These are phyloP conservation scores for Barnettozyma californica DNA, from an alignment of 805 yeast species.

Conservation along the genomic window DNA sequence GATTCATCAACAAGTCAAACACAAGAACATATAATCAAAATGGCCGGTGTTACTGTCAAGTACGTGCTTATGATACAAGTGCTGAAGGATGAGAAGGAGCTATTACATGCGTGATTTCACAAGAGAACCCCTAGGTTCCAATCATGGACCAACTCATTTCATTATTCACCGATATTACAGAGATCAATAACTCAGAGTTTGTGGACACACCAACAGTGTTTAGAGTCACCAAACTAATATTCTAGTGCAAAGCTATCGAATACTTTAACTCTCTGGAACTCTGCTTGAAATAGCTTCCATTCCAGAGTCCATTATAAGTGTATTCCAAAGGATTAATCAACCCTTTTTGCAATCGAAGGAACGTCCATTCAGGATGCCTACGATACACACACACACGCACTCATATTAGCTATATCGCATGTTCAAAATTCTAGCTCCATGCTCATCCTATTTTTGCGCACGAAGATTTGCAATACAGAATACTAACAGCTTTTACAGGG, in stretches of 20 bases:
- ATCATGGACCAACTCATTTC: background rate
- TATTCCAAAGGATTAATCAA: too few species aligned
- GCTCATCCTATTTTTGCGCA: background rate
- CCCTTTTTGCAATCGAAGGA: too few species aligned
- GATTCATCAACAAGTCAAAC: background rate
- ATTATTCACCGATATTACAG: background rate
- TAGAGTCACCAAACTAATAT: too few species aligned
- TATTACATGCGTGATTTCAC: background rate
- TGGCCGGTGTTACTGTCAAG: slow-evolving; percentile 99
- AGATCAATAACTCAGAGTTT: background rate
- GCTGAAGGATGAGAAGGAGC: background rate
- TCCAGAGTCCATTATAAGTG: too few species aligned
- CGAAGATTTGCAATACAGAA: background rate
- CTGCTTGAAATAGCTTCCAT: too few species aligned
- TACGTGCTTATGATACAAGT: slow-evolving; percentile 41
- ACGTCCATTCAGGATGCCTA: too few species aligned
- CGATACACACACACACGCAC: too few species aligned
- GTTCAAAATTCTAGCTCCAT: background rate
- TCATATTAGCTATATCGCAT: background rate
- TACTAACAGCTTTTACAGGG: slow-evolving; percentile 51
- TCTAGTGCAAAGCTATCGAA: too few species aligned
- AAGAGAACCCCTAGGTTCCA: background rate
- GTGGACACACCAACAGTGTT: background rate
- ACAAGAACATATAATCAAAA: slow-evolving; percentile 35
- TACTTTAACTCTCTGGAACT: too few species aligned